Base-by-base conservation (phyloP, 1,284 basidiomycete genomes). In the Trametes sp. region DNA sequence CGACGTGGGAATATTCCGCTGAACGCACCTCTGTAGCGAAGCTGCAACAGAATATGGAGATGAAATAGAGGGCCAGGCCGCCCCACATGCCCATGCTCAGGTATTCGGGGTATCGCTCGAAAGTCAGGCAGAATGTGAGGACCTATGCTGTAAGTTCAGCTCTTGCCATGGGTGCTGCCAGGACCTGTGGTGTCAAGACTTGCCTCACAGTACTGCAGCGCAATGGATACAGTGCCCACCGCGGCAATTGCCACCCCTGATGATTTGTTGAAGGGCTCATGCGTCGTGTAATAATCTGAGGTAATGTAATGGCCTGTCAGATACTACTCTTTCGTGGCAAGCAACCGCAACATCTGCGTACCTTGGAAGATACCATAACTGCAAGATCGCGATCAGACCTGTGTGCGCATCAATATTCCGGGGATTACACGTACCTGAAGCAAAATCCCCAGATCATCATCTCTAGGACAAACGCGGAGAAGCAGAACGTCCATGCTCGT, bases 391-490 rank as follows among this genome's bases (percentile, higher is more conserved):
- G 31, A 36, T 13, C 33, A 19, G 24, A 14, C 38, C 11, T 50
- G 10, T 1, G 23, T 49, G 31, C 45, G 19, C 3, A 24, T 13
- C 31, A 10, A 8, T 14, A 28, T 13, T 38, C 35, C 3, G 7
- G 3, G 3, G 8, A 24, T 10, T 16, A 2, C n/a, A 48, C 44
- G 16, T 46, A 63, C 66, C 66, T 68, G 51, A 68, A 68, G 52
- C 62, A 65, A 21, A 67, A 64, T 1, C 79, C 77, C 79, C 79
- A 81, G 24, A 81, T 72, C 53, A 81, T 68, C 23, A 74, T 74
- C 59, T 80, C 77, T 11, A 80, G 70, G 31, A 67, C 23, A 29
- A 67, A 67, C 19, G 59, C 60, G 13, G 53, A 64, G 41, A 54
- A 59, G 46, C 65, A 64, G 45, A 67, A 67, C 38, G 63, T 61